Evolutionary conservation across 345 rosid genomes (phyloP), one percentile per base, ranked within the genome.

Genomic region (Salix arbutifolia): DNA sequence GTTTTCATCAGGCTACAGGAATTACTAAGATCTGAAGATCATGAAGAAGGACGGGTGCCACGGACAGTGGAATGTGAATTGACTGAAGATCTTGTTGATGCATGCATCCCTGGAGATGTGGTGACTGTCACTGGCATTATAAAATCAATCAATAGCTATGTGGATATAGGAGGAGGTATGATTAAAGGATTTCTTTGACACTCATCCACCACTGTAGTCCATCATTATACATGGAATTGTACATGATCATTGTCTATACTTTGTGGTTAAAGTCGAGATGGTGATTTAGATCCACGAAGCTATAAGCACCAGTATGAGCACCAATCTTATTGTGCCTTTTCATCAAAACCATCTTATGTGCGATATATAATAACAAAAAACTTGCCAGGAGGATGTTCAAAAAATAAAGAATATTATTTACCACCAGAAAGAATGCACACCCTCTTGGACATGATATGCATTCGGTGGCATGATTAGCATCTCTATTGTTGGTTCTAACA

Each of bases 1-100:
- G 75, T 48, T 19, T 73, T 64, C 60, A 46, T 78, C 82, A 93
- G 98, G 89, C 52, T 93, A 70, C 99, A 96, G 87, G 97, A 96
- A 78, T 79, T 90, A 53, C 86, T 83, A 67, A 91, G 85, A 80
- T 85, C 86, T 69, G 92, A 91, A 88, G 94, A 92, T 78, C 98
- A 96, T 52, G 99, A 93, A 89, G 98, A 96, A 84, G 99, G 99
- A 38, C 87, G 99, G 73, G 94, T 96, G 74, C 99, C 99, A 77
- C 91, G 99, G 78, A 93, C 97, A 37, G 99, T 93, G 33, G 99
- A 96, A 76, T 96, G 99, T 79, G 99, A 96, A 79, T 85, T 96
- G 80, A 90, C 86, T 62, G 96, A 91, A 86, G 98, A 96, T 85
- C 94, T 93, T 74, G 96, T 91, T 76, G 97, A 90, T 80, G 79